Evolutionary conservation across 495 filamentous ascomycete genomes (phyloP).

Genomic region (Talaromyces liani): DNA sequence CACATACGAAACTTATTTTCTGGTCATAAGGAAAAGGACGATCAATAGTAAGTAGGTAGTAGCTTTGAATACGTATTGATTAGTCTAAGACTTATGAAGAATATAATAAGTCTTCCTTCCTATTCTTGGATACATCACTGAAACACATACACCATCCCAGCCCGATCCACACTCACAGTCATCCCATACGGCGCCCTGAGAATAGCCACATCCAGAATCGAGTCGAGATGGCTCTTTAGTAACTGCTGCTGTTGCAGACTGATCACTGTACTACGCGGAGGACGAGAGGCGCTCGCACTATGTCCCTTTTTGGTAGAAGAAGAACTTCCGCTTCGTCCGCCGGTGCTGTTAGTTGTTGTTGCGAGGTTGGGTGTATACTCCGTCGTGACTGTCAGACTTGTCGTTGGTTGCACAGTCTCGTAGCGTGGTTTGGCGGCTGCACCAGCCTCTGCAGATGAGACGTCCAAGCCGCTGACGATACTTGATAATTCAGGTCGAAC

Average conservation of each 20-base stretch:
- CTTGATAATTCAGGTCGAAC: slow-evolving; percentile 61
- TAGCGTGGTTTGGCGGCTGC: slow-evolving; percentile 55
- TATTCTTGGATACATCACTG: slow-evolving; percentile 34
- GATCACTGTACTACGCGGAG: slow-evolving; percentile 78
- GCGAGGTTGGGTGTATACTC: slow-evolving; percentile 54
- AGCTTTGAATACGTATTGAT: background rate
- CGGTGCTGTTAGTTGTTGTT: slow-evolving; percentile 19
- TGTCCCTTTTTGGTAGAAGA: slow-evolving; percentile 29
- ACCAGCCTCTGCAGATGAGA: slow-evolving; percentile 48
- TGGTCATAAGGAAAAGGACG: too few species aligned
- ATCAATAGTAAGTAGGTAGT: too few species aligned
- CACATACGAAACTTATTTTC: too few species aligned
- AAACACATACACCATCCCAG: slow-evolving; percentile 90
- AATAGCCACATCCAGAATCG: slow-evolving; percentile 79
- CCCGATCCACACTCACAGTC: slow-evolving; percentile 82
- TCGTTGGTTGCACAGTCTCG: slow-evolving; percentile 58
- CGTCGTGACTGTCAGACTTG: slow-evolving; percentile 60
- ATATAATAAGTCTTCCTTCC: too few species aligned
- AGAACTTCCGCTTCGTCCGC: slow-evolving; percentile 20
- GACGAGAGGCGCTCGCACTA: slow-evolving; percentile 30
- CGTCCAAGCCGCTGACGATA: slow-evolving; percentile 71
- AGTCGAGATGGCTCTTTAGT: slow-evolving; percentile 79
- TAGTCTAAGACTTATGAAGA: too few species aligned
- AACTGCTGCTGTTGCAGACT: slow-evolving; percentile 80
- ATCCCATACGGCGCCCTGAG: slow-evolving; percentile 88